These are phyloP conservation scores for Rhynchospora tenuis DNA, from an alignment of 176 grass and related monocot species.

Conservation along the genomic window DNA sequence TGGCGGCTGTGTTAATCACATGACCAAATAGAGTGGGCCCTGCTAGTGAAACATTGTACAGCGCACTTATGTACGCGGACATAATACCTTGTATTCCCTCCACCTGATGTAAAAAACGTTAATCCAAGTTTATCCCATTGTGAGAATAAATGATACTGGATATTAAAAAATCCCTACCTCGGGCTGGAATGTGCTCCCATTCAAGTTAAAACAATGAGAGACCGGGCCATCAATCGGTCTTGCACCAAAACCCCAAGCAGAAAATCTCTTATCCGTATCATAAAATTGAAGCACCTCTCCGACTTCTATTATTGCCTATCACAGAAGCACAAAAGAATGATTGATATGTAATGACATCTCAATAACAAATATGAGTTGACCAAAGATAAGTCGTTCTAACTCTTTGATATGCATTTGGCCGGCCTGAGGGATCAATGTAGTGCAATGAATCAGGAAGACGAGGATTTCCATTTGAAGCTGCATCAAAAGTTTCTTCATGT, in stretches of 20 bases:
- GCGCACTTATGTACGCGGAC: constrained; percentile 93
- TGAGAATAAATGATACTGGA: background rate
- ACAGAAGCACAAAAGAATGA: constrained; percentile 26
- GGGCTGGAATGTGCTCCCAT: constrained; percentile 80
- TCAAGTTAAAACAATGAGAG: constrained; percentile 98
- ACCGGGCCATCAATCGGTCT: constrained; percentile 96
- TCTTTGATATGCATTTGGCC: constrained; percentile 98
- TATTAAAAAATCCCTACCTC: background rate
- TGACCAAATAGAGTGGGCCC: constrained; percentile 94
- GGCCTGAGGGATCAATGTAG: constrained; percentile 96
- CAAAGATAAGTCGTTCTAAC: constrained; percentile 43
- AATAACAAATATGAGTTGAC: constrained; percentile 23
- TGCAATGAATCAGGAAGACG: constrained; percentile 98
- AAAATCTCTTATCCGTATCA: constrained; percentile 61
- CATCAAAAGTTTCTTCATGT: constrained; percentile 18
- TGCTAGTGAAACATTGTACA: constrained; percentile 90
- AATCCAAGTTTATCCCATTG: constrained; percentile 5
- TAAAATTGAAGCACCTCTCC: constrained; percentile 91
- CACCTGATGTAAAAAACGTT: constrained; percentile 46
- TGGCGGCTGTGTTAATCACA: constrained; percentile 69
- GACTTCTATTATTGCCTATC: constrained; percentile 86
- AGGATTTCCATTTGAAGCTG: constrained; percentile 99
- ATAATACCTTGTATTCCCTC: constrained; percentile 98
- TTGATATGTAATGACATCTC: constrained; percentile 6
- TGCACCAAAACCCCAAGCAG: constrained; percentile 96